Evolutionary conservation across 371 early-diverging fungal species (phyloP), one percentile per base, ranked within the genome.

Genomic region (Rhizopus sp.): DNA sequence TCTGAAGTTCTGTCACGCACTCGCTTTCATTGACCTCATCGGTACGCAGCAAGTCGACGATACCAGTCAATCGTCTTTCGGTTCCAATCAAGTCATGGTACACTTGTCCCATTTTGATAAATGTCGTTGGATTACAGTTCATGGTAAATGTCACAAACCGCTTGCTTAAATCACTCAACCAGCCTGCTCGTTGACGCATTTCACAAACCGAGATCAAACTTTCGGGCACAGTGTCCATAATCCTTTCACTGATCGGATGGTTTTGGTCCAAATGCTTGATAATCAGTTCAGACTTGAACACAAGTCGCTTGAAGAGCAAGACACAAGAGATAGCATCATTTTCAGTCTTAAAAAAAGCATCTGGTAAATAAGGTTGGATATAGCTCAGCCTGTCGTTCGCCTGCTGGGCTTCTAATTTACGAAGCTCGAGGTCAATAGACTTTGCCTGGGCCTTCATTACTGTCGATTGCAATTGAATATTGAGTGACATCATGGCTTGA

Each of bases 371-470:
- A 7, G 88, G 85, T 62, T 77, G 82, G 16, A 90, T 77, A 53
- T 87, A 75, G 37, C 73, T 78, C 40, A 96, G 69, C 53, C 93
- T 85, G 59, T 91, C 88, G 7, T 78, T 79, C 5, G 94, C 94
- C 70, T 95, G 94, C 17, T 78, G 69, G 31, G 89, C 91, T 31
- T 96, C 96, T 33, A 95, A 69, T 52, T 91, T 88, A 17, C 93
- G 82, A 45, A 96, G 79, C 55, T 95, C 96, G 42, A 95, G 73
- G 64, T 96, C 97, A 51, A 96, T 88, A 4, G 91, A 83, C 72
- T 92, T 92, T 10, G 93, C 92, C 63, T 93, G 89, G 8, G 93
- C 88, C 69, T 93, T 94, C 77, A 88, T 83, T 2, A 86, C 89
- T 1, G 90, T 86, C 4, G 86, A 82, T 67, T 92, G 92, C 32